phyloP scores from a whole-genome alignment of 2,329 filamentous ascomycete genomes.

The Epicoccum sorghinum region DNA sequence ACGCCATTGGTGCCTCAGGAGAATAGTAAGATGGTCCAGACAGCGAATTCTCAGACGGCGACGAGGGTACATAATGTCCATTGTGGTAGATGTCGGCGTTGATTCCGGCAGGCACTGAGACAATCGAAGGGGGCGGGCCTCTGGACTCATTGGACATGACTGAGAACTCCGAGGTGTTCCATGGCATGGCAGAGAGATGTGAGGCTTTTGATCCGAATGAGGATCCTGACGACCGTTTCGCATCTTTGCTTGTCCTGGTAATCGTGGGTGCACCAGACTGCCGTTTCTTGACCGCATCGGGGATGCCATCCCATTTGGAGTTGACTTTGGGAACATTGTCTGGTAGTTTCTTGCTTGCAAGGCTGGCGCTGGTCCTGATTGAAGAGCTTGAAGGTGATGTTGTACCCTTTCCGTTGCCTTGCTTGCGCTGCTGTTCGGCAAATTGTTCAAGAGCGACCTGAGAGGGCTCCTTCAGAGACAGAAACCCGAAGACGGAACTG shows the following conservation, averaged over 20 bases:
- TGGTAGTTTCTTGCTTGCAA: constrained; percentile 54
- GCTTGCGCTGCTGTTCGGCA: constrained; percentile 52
- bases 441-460: constrained; percentile 54
- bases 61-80: constrained; percentile 12
- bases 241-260: constrained; percentile 19
- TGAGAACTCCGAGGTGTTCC: constrained; percentile 30
- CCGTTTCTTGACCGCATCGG: constrained; percentile 46
- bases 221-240: constrained; percentile 21
- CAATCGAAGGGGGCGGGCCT: constrained; percentile 39
- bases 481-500: constrained; percentile 51
- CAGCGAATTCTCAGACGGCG: constrained; percentile 31
- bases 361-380: constrained; percentile 21
- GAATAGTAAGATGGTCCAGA: constrained; percentile 38
- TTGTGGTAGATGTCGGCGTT: constrained; percentile 17
- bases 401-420: constrained; percentile 36
- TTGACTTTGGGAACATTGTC: constrained; percentile 59
- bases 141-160: constrained; percentile 32
- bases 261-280: constrained; percentile 18
- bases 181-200: constrained; percentile 12
- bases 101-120: constrained; percentile 23
- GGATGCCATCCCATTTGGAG: constrained; percentile 61
- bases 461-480: constrained; percentile 58
- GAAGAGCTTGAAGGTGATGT: constrained; percentile 19
- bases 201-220: constrained; percentile 23
- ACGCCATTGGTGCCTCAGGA: constrained; percentile 28